These are phyloP conservation scores for Mortierella sp. DNA, from an alignment of 371 early-diverging fungal species.

Conservation along the genomic window DNA sequence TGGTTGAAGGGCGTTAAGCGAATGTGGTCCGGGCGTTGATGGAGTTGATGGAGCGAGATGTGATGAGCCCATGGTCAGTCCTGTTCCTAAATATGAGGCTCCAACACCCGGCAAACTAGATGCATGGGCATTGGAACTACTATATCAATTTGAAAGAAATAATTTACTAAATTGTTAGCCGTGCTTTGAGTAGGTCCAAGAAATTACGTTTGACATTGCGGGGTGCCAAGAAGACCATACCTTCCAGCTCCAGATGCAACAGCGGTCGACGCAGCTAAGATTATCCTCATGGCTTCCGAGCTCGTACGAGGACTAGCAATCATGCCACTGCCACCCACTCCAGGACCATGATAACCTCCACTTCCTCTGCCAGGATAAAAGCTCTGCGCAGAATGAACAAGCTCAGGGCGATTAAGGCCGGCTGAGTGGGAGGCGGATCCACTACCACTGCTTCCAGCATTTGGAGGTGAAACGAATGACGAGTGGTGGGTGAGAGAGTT, in stretches of 20 bases:
- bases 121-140: neutral
- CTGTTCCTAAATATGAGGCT: neutral
- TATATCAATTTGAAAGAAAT: neutral
- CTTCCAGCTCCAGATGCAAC: constrained; percentile 15
- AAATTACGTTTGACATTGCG: neutral
- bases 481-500: neutral
- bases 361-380: constrained; percentile 32
- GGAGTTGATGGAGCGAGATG: neutral
- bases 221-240: neutral
- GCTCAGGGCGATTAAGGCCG: constrained; percentile 7
- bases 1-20: neutral
- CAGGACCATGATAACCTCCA: neutral
- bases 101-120: neutral
- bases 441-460: neutral
- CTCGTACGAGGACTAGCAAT: constrained; percentile 26
- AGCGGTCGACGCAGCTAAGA: constrained; percentile 20
- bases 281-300: constrained; percentile 41
- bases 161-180: neutral
- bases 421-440: neutral
- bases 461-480: neutral
- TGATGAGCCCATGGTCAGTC: neutral
- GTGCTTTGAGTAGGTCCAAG: too few relatives aligned
- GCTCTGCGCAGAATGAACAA: constrained; percentile 30
- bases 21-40: neutral
- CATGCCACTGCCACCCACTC: constrained; percentile 4